Percentiles rank a stretch among this genome's conserved stretches.
Evolutionary conservation across 1,284 basidiomycete species (phyloP).

Genomic region (Cutaneotrichosporon mucoides): DNA sequence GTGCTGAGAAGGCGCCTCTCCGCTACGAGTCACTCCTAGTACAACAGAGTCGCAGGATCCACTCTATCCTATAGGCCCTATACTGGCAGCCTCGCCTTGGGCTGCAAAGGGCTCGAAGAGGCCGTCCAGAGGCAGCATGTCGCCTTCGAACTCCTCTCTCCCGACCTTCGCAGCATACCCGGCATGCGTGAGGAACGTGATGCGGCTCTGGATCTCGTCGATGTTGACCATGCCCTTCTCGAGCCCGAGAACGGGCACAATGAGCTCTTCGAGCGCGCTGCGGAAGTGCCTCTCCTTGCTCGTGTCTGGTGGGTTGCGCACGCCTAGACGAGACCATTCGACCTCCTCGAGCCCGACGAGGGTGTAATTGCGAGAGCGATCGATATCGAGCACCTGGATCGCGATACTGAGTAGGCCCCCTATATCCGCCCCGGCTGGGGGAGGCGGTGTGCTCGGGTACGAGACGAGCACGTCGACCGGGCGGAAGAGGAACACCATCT

Average conservation of each 20-base stretch:
- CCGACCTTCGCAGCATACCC: constrained; percentile 1
- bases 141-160: not conserved
- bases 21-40: not conserved
- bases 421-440: not conserved
- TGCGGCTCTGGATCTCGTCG: constrained; percentile 2
- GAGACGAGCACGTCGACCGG: not conserved
- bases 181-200: not conserved
- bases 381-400: not conserved
- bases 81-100: not conserved
- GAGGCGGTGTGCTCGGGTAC: not conserved
- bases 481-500: not conserved
- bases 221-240: not conserved
- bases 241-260: not conserved
- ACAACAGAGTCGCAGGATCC: not conserved
- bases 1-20: too few relatives aligned
- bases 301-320: not conserved
- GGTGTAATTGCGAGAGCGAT: not conserved
- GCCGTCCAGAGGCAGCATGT: not conserved
- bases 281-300: not conserved
- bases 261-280: not conserved
- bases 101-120: not conserved
- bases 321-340: not conserved
- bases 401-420: not conserved
- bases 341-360: constrained; percentile 2
- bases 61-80: not conserved